Conservation (phyloP, 192 early-diverging fungal species). For the Backusella parvicylindrica region DNA sequence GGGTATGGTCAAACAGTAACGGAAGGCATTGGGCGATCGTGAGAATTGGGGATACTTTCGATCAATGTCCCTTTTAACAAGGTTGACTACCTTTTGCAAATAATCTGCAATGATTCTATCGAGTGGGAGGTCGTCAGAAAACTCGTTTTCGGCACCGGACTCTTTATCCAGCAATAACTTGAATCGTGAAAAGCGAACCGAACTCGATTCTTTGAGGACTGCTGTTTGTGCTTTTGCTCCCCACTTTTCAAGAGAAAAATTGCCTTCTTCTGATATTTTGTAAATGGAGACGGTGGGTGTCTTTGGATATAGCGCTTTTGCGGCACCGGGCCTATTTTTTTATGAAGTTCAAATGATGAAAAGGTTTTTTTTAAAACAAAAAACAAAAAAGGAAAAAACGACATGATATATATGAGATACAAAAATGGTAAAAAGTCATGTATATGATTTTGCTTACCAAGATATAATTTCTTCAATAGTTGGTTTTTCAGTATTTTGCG, state of each 20-base stretch:
- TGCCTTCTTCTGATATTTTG: background rate
- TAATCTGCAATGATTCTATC: background rate
- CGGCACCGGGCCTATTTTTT: background rate
- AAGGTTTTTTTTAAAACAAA: background rate
- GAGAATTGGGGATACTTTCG: background rate
- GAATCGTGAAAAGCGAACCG: background rate
- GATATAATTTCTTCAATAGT: background rate
- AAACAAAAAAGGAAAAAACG: background rate
- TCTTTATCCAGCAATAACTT: background rate
- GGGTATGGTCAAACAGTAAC: slow-evolving; percentile 44
- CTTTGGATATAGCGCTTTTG: background rate
- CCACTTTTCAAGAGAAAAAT: background rate
- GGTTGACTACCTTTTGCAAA: background rate
- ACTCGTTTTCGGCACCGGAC: background rate
- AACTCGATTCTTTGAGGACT: background rate
- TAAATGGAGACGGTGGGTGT: background rate
- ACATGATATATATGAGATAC: too few relatives aligned
- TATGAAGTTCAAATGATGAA: too few relatives aligned
- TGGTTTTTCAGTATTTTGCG: background rate
- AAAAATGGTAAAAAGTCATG: too few relatives aligned
- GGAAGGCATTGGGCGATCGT: background rate
- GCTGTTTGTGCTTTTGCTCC: background rate
- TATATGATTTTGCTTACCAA: background rate
- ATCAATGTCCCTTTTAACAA: background rate
- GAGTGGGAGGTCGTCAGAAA: background rate